Base-by-base conservation (phyloP, 2,329 filamentous ascomycete species). In the Calycina marina region DNA sequence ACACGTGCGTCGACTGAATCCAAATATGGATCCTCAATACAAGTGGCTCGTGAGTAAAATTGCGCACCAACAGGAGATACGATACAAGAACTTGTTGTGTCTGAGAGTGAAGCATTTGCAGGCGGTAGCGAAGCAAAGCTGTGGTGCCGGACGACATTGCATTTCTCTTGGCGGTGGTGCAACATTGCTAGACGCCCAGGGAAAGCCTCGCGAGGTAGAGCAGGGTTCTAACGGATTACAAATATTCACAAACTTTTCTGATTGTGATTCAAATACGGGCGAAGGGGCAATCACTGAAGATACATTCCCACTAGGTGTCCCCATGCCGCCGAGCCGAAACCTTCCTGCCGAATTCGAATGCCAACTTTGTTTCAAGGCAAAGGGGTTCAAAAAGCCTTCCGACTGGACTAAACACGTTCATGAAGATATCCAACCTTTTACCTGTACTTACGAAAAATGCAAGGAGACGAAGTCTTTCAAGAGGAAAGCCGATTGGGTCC, bases 321-420 rank as follows among this genome's bases (percentile, higher is more conserved):
- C 83, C 5, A 69, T 83, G 55, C 86, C 86, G 4, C 84, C 83
- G 2, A 77, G 83, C 2, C 67, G 62, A 36, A 69, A 70, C 11
- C 65, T 94, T 5, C 86, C 86, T 1, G 83, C 85, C 3, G 76
- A 88, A 49, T 88, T 93, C 39, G 86, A 94, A 58, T 94, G 86
- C 45, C 77, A 80, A 22, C 61, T 93, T 14, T 93, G 86, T 58
- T 93, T 83, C 59, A 72, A 77, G 44, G 68, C 75, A 32, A 93
- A 90, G 62, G 83, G 75, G 47, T 85, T 90, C 46, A 72, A 77
- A 46, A 93, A 93, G 54, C 86, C 85, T 11, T 93, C 85, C 0
- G 86, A 94, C 55, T 94, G 86, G 86, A 93, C 85, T 2, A 93
- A 94, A 53, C 86, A 94, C 49, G 82, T 94, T 1, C 83, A 93